Percentiles rank a stretch among this genome's conserved stretches.
Evolutionary conservation across 345 rosid species (phyloP).

Genomic region (Eucalyptus dawsonii): DNA sequence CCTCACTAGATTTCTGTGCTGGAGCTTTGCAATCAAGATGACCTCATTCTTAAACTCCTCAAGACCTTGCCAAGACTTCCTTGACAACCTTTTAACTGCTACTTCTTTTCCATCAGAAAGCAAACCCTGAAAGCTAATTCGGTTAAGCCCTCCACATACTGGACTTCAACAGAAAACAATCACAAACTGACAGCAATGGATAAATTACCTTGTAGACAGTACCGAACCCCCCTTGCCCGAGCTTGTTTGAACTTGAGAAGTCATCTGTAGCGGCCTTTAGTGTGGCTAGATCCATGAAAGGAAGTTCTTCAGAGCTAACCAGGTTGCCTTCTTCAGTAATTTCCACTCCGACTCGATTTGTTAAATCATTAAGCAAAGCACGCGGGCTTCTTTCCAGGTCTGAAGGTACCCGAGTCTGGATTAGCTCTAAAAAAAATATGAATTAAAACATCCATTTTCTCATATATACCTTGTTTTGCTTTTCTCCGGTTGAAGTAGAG

Average conservation of each 20-base stretch:
- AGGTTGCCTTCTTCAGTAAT: slow-evolving; percentile 5
- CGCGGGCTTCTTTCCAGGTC: slow-evolving; percentile 5
- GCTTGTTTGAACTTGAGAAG: slow-evolving; percentile 16
- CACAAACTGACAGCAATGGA: not conserved
- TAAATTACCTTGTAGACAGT: slow-evolving; percentile 20
- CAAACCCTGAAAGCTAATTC: not conserved
- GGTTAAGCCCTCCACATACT: not conserved
- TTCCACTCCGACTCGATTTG: not conserved
- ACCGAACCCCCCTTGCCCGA: slow-evolving; percentile 33
- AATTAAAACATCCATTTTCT: not conserved
- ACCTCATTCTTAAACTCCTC: slow-evolving; percentile 32
- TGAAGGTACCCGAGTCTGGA: not conserved
- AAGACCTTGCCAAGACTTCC: slow-evolving; percentile 24
- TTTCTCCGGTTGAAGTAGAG: not conserved
- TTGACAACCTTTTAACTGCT: slow-evolving; percentile 22
- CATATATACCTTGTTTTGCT: not conserved
- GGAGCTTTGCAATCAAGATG: slow-evolving; percentile 17
- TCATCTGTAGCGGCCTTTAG: slow-evolving; percentile 14
- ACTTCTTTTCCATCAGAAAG: slow-evolving; percentile 3
- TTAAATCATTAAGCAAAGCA: slow-evolving; percentile 3
- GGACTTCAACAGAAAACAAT: not conserved
- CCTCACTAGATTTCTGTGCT: slow-evolving; percentile 27
- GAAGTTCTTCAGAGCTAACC: slow-evolving; percentile 10
- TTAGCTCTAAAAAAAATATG: not conserved
- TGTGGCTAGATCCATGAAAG: slow-evolving; percentile 5